A percentile compares a stretch with the other conserved stretches of the same genome.
These are phyloP conservation scores for Fusarium hostae DNA, from an alignment of 2,329 filamentous ascomycete species.

Conservation along the genomic window DNA sequence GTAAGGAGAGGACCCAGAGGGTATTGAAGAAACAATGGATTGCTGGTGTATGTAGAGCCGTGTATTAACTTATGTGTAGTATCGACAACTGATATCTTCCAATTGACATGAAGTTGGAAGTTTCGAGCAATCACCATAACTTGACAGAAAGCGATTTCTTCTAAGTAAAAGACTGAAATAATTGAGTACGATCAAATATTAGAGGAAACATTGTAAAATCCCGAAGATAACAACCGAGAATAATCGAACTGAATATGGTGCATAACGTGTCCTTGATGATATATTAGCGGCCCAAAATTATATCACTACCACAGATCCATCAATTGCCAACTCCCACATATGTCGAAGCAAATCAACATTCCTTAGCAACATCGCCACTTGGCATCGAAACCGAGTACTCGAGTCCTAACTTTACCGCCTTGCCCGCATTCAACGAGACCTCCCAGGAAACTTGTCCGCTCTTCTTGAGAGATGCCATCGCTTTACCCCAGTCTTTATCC, in stretches of 20 bases:
- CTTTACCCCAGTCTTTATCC: conserved; percentile 62
- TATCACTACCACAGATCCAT: background rate
- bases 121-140: background rate
- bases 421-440: conserved; percentile 66
- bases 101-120: background rate
- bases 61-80: background rate
- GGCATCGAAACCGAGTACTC: conserved; percentile 72
- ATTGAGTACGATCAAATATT: background rate
- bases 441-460: conserved; percentile 69
- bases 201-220: no score
- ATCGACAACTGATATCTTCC: background rate
- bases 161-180: background rate
- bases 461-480: conserved; percentile 64
- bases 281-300: background rate
- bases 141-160: background rate
- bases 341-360: conserved; percentile 31
- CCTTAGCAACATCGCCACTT: conserved; percentile 53
- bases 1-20: background rate
- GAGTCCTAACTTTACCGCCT: conserved; percentile 65
- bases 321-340: background rate
- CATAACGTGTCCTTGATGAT: background rate
- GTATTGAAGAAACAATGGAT: background rate
- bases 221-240: background rate
- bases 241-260: background rate
- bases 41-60: background rate